Base-by-base conservation (phyloP, 768 basidiomycete genomes). In the Saitozyma sp. region DNA sequence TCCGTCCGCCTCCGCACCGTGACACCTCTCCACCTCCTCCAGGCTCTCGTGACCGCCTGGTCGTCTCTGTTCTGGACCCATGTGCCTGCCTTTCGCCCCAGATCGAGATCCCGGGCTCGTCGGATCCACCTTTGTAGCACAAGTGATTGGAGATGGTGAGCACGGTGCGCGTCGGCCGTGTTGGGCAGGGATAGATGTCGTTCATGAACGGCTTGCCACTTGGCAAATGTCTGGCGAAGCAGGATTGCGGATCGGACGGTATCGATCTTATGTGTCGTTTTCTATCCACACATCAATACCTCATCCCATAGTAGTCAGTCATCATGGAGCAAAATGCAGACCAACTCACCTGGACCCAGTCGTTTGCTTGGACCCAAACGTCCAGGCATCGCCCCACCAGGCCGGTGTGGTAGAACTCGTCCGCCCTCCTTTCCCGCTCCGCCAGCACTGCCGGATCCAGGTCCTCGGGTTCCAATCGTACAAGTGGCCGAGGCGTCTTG, bases 361-460 rank as follows among this genome's bases (percentile, higher is more conserved):
- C 62, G 37, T 58, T 56, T 13, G 70, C 58, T 50, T 68, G 64
- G 17, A 59, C 52, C 75, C 75, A 76, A 46, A 69, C 66, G 57
- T 76, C 70, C 62, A 64, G 69, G 45, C 75, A 76, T 62, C 75
- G 51, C 16, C 75, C 75, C 65, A 71, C 49, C 51, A 76, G 43
- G 6, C 72, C 75, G 5, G 68, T 65, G 20, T 63, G 50, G 53
- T 69, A 73, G 39, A 72, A 76, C 17, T 62, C 66, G 58, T 70
- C 70, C 16, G 72, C 75, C 50, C 62, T 50, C 39, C 39, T 52
- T 42, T 74, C 75, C 69, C 71, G 64, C 59, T 59, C 65, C 42
- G 29, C 51, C 9, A 61, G 19, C 3, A 54, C 43, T 6, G 19
- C 19, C 17, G 51, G 51, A 19, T 52, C 51, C 2, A 52, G 17